Conservation (phyloP, 2,329 filamentous ascomycete genomes). For the Aulographum hederae region DNA sequence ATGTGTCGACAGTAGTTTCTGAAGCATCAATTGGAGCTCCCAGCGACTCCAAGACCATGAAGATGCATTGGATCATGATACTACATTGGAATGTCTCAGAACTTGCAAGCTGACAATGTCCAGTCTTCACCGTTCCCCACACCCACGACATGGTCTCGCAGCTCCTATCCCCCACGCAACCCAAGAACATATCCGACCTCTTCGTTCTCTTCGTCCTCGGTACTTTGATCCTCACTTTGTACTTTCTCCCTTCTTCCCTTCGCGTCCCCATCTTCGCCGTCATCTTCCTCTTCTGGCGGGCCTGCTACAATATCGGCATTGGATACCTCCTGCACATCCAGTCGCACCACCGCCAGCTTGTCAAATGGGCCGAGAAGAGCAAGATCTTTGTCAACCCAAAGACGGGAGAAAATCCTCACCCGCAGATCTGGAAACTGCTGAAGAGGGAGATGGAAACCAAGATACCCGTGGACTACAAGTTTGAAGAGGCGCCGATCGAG, state of each 20-base stretch:
- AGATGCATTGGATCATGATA: not conserved
- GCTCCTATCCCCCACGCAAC: conserved; percentile 80
- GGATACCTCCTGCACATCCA: conserved; percentile 77
- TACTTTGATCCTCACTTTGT: conserved; percentile 56
- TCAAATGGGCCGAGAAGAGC: conserved; percentile 73
- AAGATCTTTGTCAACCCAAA: conserved; percentile 71
- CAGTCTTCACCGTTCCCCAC: conserved; percentile 87
- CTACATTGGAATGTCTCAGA: not conserved
- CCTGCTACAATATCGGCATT: conserved; percentile 85
- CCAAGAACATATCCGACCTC: conserved; percentile 82
- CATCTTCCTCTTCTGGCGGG: conserved; percentile 82
- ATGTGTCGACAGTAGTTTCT: not conserved
- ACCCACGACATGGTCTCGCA: conserved; percentile 99
- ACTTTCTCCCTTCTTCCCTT: conserved; percentile 47
- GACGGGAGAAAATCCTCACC: conserved; percentile 65
- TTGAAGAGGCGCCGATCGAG: conserved; percentile 83
- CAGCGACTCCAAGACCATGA: not conserved
- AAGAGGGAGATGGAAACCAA: conserved; percentile 88
- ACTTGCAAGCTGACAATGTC: conserved; percentile 1
- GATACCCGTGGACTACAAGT: conserved; percentile 82
- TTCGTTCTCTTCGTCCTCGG: conserved; percentile 63
- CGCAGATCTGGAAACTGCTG: conserved; percentile 64
- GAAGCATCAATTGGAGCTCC: conserved; percentile 2
- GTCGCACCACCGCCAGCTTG: conserved; percentile 71
- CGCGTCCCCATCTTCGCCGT: conserved; percentile 64